These are phyloP conservation scores for Setaria viridis DNA, from an alignment of 202 grass and related monocot genomes.

Conservation along the genomic window DNA sequence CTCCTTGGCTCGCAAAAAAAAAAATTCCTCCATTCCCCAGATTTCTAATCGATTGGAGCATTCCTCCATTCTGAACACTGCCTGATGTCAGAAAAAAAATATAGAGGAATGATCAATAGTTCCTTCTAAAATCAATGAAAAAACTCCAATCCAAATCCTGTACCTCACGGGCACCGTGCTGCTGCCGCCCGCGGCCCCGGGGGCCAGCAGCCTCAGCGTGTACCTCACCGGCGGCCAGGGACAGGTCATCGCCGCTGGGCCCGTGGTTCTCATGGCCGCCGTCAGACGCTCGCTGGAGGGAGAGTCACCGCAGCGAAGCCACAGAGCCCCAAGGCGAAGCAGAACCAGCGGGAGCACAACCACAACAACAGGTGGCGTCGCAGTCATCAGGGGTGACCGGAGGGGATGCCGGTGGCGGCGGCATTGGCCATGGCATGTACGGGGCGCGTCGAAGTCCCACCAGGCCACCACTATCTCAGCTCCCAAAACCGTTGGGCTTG, in stretches of 20 bases:
- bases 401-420: conserved; percentile 37
- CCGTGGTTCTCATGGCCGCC: conserved; percentile 83
- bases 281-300: too few species aligned
- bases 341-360: conserved; percentile 13
- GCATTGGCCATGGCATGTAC: conserved; percentile 40
- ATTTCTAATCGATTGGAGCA: too few species aligned
- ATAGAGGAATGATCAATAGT: too few species aligned
- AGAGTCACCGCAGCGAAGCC: not conserved
- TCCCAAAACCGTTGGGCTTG: not conserved
- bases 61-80: too few species aligned
- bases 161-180: conserved; percentile 88
- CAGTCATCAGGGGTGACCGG: conserved; percentile 75
- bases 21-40: too few species aligned
- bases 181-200: conserved; percentile 76
- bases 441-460: too few species aligned
- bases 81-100: too few species aligned
- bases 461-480: too few species aligned
- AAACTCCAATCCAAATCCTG: conserved; percentile 48
- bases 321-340: conserved; percentile 29
- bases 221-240: conserved; percentile 87
- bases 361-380: conserved; percentile 56
- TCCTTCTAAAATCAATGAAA: too few species aligned
- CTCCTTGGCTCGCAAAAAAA: too few species aligned
- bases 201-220: conserved; percentile 74
- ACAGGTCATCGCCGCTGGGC: conserved; percentile 76